Base-by-base conservation (phyloP, 2,329 filamentous ascomycete species). In the Fonsecaea monophora region DNA sequence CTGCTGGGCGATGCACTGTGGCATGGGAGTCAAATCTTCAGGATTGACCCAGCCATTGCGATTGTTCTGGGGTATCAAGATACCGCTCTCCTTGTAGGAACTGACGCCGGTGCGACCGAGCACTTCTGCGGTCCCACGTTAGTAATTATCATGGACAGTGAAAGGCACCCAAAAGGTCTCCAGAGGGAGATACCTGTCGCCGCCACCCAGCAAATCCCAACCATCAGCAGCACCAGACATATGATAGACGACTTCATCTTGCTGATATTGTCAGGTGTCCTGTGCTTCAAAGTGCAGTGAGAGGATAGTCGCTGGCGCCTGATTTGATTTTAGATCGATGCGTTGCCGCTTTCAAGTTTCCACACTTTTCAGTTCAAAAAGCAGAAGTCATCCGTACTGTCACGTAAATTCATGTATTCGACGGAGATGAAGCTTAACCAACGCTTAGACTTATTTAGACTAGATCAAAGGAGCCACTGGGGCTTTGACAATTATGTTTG, bases 1-100 rank as follows among this genome's bases (percentile, higher is more conserved):
- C 55, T 78, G 76, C 66, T 77, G 74, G 58, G 74, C 75, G 57
- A 78, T 73, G 60, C 76, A 78, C 57, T 77, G 75, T 53, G 76
- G 76, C 75, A 78, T 77, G 25, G 76, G 57, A 67, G 64, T 21
- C 54, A 77, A 64, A 64, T 76, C 74, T 70, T 78, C 75, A 48
- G 76, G 76, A 65, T 77, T 76, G n/a, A 77, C 73, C 75, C 75
- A 77, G 67, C 73, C 75, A 67, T 63, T 58, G 55, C 56, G 60
- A 65, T 74, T 73, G 40, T 66, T 59, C 69, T 64, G 68, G 53
- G 69, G 56, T 30, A 55, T 71, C 58, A 70, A 35, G 37, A 35
- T n/a, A 42, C 6, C 9, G 56, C 13, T 60, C 42, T 62, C 13
- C 34, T 32, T 48, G 35, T 56, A 12, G 34, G 48, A 56, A 34